These are phyloP conservation scores for Schizopora paradoxa DNA, from an alignment of 1,284 basidiomycete species.

Conservation along the genomic window DNA sequence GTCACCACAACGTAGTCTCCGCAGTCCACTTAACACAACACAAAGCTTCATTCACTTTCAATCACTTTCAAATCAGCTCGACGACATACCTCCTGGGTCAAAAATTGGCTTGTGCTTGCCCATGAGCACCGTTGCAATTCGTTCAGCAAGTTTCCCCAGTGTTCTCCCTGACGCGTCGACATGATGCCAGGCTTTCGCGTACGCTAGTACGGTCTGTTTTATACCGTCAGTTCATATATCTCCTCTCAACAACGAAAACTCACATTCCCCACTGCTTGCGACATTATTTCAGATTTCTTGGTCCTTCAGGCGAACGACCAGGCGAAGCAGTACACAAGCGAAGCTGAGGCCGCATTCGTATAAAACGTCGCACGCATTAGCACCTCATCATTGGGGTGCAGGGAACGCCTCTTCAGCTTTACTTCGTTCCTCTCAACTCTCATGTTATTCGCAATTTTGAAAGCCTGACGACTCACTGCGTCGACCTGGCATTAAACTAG, in stretches of 20 bases:
- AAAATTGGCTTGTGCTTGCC: constrained; percentile 99
- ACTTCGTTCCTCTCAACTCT: no score
- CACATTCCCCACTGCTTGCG: constrained; percentile 27
- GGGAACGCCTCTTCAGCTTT: no score
- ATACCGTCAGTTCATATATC: not conserved
- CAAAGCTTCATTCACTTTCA: not conserved
- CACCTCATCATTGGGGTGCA: no score
- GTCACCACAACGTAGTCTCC: constrained; percentile 98
- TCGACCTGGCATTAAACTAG: not conserved
- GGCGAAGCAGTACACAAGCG: no score
- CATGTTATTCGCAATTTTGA: no score
- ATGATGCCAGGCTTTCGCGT: constrained; percentile 93
- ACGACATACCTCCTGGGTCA: constrained; percentile 73
- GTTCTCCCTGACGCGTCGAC: constrained; percentile 88
- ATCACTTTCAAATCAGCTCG: not conserved
- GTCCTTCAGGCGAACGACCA: no score
- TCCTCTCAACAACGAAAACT: constrained; percentile 4
- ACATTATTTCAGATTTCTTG: no score
- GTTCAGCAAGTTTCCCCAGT: constrained; percentile 88
- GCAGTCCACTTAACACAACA: constrained; percentile 65
- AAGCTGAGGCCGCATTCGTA: no score
- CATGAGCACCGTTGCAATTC: constrained; percentile 94
- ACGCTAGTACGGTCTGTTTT: constrained; percentile 83
- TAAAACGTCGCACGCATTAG: no score
- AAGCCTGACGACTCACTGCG: not conserved